Evolutionary conservation across 2,329 filamentous ascomycete species (phyloP).

Genomic region (Aspergillus proliferans): DNA sequence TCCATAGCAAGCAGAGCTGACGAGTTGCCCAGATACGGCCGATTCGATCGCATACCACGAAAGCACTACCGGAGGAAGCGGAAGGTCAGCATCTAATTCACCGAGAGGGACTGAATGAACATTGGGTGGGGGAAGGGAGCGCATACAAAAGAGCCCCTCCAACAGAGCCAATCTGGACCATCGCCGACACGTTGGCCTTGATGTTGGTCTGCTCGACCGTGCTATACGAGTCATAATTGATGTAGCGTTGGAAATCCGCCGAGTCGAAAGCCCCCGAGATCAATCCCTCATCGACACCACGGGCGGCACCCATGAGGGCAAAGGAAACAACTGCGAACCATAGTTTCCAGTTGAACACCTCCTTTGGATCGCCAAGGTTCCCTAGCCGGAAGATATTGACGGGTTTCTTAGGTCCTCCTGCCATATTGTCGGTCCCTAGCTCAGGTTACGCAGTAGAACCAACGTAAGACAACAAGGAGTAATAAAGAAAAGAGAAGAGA

Average conservation of each 20-base stretch:
- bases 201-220: conserved; percentile 56
- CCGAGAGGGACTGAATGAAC: neutral
- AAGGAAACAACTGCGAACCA: conserved; percentile 72
- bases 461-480: neutral
- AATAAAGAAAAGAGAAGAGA: neutral
- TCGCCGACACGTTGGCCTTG: conserved; percentile 70
- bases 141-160: conserved; percentile 58
- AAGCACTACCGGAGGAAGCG: conserved; percentile 35
- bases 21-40: conserved; percentile 36
- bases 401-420: conserved; percentile 42
- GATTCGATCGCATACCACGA: conserved; percentile 44
- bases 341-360: conserved; percentile 70
- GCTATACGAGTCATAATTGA: conserved; percentile 52
- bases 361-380: conserved; percentile 59
- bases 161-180: conserved; percentile 75
- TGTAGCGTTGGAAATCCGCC: conserved; percentile 56
- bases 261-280: conserved; percentile 66
- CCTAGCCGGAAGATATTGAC: conserved; percentile 54
- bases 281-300: conserved; percentile 74
- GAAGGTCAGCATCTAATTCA: neutral
- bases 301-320: conserved; percentile 67
- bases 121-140: neutral
- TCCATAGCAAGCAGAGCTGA: conserved; percentile 38
- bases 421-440: conserved; percentile 19
- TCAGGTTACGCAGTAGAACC: neutral